Conservation (phyloP, 768 basidiomycete species). For the Tylopilus balloui region DNA sequence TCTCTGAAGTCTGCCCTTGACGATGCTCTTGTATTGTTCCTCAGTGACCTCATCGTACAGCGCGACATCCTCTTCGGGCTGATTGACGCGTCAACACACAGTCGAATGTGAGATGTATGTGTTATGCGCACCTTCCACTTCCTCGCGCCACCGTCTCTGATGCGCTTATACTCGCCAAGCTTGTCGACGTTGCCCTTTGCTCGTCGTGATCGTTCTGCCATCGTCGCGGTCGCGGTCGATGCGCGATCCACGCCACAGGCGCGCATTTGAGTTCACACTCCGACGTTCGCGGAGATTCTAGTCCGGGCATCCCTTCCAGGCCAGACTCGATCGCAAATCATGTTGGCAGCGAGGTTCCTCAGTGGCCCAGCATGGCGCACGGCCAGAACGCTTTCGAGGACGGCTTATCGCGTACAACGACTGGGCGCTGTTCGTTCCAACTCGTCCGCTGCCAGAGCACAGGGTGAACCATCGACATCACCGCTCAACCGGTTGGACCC, state of each 20-base stretch:
- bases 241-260: constrained; percentile 24
- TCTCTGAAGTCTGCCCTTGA: constrained; percentile 70
- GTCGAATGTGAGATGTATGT: neutral
- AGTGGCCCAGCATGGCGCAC: constrained; percentile 41
- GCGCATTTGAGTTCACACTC: constrained; percentile 23
- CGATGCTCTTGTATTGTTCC: constrained; percentile 82
- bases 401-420: constrained; percentile 33
- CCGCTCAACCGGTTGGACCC: constrained; percentile 28
- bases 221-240: constrained; percentile 8
- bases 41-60: constrained; percentile 91
- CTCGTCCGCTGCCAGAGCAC: constrained; percentile 8
- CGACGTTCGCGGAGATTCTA: constrained; percentile 18
- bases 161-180: constrained; percentile 56
- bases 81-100: constrained; percentile 23
- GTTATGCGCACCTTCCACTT: constrained; percentile 48
- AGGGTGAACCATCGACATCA: neutral
- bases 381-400: constrained; percentile 34
- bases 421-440: constrained; percentile 26
- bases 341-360: constrained; percentile 47
- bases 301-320: constrained; percentile 15
- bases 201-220: constrained; percentile 30
- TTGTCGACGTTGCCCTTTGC: constrained; percentile 34
- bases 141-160: constrained; percentile 55
- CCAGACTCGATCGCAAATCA: neutral
- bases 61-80: constrained; percentile 55